Base-by-base conservation (phyloP, 2,329 filamentous ascomycete genomes). In the Epichloe amarillans region DNA sequence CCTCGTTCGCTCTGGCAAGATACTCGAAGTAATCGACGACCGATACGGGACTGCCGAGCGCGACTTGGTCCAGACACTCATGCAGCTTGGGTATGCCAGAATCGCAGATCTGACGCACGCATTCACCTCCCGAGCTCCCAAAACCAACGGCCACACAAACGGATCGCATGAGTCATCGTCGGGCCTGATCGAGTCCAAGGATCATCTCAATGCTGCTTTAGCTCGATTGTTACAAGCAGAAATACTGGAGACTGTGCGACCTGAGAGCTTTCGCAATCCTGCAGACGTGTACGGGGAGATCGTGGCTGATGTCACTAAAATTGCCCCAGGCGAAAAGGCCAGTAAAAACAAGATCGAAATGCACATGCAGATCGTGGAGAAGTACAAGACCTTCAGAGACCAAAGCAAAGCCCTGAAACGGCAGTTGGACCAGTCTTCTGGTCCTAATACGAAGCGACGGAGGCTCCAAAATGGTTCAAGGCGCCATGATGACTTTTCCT, bases 1-100 rank as follows among this genome's bases (percentile, higher is more conserved):
- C 58, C 74, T 96, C 42, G 73, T 90, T 38, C 85, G 93, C 52
- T 79, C 80, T 4, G 89, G 88, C 42, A 93, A 88, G 67, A 85
- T 95, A 39, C 70, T 93, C 30, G 79, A 89, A 56, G 73, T 88
- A 53, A 77, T 93, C 42, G 82, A 88, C 57, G 76, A 76, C 36
- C 79, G 84, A 58, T 84, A 88, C 62, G 91, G 90, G 17, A 70
- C 74, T n/a, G 76, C 82, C 54, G 88, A 88, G 33, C 80, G 82
- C 51, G 80, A 83, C 54, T 73, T 96, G 39, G 76, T 93, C 53
- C 81, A 86, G 58, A 84, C 83, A 33, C 70, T 96, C 41, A 70
- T 95, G 53, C 75, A 83, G 50, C 74, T 90, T 17, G 91, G 91
- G 1, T 86, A 93, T 68, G 84, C 84, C 33, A 82, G 79, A 61